Evolutionary conservation across 140 eudicot species (phyloP), one percentile per base, ranked within the genome.

Genomic region (Ambrosia hybrid): DNA sequence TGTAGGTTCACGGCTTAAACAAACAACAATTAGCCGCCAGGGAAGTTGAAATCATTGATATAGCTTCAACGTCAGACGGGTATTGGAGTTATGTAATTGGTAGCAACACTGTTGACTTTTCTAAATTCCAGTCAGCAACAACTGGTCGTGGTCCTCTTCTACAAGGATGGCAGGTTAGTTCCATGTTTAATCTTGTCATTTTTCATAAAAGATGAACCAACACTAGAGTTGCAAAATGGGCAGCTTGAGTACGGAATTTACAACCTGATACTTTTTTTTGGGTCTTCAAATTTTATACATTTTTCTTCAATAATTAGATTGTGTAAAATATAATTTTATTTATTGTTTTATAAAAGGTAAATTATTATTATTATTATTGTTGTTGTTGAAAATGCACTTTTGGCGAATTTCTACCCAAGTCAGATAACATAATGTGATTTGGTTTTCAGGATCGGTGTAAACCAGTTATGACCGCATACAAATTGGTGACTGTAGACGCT

Each of bases 381-480:
- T 21, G 30, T 21, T 21, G 30, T 21, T 21, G 30, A 21, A 21
- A 21, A 21, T 21, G 30, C 30, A 21, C 30, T 21, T 65, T 46
- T 66, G 10, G 5, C n/a, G 5, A 53, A 13, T 53, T 53, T n/a
- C 34, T 49, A 48, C 30, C 30, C 30, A 21, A 21, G 30, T 21
- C 30, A 21, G 30, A 21, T 21, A 21, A 21, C 30, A 21, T 21
- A 21, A 38, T 76, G 60, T 70, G 36, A 14, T 52, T 17, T 21
- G 30, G 13, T 66, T 53, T 78, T 64, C 87, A 89, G 96, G 90
- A 77, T 9, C 71, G 64, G 1, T 86, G 96, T 77, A 75, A 73
- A 59, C 96, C 96, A 9, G 92, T 89, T 52, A 84, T 86, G 92
- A 89, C 96, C 2, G 96, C 96, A 48, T 89, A 89, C 85, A 89